Evolutionary conservation across 352 stramenopile genomes (phyloP), one percentile per base, ranked within the genome.

Genomic region (Albugo candida): DNA sequence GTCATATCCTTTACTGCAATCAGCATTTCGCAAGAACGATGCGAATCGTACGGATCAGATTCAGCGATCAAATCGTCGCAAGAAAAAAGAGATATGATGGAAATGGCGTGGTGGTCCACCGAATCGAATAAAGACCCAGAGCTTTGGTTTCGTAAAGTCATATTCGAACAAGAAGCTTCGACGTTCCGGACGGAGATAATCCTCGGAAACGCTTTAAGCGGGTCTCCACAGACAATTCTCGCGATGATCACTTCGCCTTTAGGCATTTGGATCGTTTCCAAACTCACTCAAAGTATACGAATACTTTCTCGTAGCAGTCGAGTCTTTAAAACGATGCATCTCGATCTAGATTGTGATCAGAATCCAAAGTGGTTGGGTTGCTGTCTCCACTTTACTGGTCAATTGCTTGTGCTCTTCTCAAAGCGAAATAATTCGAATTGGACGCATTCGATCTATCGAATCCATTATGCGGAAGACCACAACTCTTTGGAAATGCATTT

Each of bases 181-280:
- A 75, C 74, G 21, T 78, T 89, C 20, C 72, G 73, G 44, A 92
- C 79, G 6, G 70, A 84, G 52, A 70, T 89, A 31, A 60, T 74
- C 42, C 56, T 89, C 13, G 79, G 79, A 10, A 72, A 64, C 50
- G 54, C 71, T 2, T 81, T 89, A 45, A 39, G 59, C 18, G 54
- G 70, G 54, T 11, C 49, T 51, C 62, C 58, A 27, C 50, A 54
- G 31, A 56, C 68, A 13, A 52, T 78, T n/a, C 40, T 52, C 8
- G 53, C 51, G 38, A 55, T 92, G 41, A 21, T 60, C 14, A 63
- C 67, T 55, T 85, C 71, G 0, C 67, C 67, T 38, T 58, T 73
- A 16, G 79, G 79, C 13, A 60, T 92, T 14, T 92, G 78, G 73
- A 52, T 79, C 21, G 43, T 92, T 47, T 81, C 76, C 0, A 54